Conservation (phyloP, 2,329 filamentous ascomycete species). For the Trichoderma pleuroti region DNA sequence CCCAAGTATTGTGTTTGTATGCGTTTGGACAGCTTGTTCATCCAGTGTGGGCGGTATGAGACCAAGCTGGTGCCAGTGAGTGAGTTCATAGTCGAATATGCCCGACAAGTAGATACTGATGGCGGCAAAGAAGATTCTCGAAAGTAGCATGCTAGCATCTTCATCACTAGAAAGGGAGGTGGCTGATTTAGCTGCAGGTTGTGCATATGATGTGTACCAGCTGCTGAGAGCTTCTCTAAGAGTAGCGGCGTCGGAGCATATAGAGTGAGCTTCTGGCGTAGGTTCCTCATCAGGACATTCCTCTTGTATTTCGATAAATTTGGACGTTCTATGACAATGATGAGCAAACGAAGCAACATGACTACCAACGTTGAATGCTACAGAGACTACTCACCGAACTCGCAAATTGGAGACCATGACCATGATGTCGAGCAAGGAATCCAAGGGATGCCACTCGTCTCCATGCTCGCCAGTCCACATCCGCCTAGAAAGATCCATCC, state of each 20-base stretch:
- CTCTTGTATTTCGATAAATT: conserved; percentile 1
- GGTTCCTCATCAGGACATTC: background rate
- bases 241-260: background rate
- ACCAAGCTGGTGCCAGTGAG: conserved; percentile 28
- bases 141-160: conserved; percentile 24
- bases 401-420: conserved; percentile 31
- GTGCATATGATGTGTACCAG: conserved; percentile 21
- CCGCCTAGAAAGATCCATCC: conserved; percentile 18
- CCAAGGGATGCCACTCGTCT: conserved; percentile 17
- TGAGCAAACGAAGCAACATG: background rate
- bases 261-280: background rate
- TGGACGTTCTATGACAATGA: background rate
- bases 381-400: conserved; percentile 26
- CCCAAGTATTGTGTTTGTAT: conserved; percentile 28
- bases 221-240: conserved; percentile 15
- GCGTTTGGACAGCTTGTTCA: conserved; percentile 23
- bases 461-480: conserved; percentile 6
- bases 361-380: background rate
- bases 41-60: conserved; percentile 26
- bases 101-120: conserved; percentile 38
- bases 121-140: conserved; percentile 29
- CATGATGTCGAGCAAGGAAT: conserved; percentile 32
- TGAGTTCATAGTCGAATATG: conserved; percentile 35
- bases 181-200: background rate
- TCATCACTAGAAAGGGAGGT: background rate